Percentiles rank a stretch among this genome's conserved stretches.
Evolutionary conservation across 1,139 yeast species (phyloP).

Genomic region (Casaregolazyma suthepensis): DNA sequence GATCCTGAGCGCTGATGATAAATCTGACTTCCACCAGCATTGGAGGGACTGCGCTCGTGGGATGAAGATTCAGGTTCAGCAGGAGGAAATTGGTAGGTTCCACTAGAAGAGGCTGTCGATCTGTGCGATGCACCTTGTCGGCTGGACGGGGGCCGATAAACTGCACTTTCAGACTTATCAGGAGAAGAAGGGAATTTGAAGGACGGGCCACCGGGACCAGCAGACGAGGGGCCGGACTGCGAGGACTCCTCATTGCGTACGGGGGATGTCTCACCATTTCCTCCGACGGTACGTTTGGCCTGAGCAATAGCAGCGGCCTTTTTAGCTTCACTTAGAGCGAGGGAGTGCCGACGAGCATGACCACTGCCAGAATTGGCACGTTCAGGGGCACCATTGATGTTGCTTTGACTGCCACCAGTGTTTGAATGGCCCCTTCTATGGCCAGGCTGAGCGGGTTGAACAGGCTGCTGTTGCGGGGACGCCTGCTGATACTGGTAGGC

Average conservation of each 20-base stretch:
- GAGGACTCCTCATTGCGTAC: conserved; percentile 3
- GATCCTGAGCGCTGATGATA: conserved; percentile 40
- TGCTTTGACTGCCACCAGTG: conserved; percentile 9
- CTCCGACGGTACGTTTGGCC: conserved; percentile 35
- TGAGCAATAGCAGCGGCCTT: conserved; percentile 93
- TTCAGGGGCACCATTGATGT: conserved; percentile 4
- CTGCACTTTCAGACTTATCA: conserved; percentile 21
- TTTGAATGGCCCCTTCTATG: conserved; percentile 28
- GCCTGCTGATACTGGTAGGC: conserved; percentile 10
- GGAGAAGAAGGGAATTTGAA: conserved; percentile 54
- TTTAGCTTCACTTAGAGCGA: conserved; percentile 92
- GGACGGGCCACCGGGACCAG: conserved; percentile 16
- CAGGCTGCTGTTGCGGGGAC: conserved; percentile 16
- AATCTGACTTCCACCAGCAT: conserved; percentile 13
- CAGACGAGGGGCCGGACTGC: conserved; percentile 14
- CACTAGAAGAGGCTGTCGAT: background rate
- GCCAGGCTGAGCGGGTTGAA: background rate
- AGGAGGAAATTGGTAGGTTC: conserved; percentile 40
- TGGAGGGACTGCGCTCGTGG: conserved; percentile 13
- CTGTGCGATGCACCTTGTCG: background rate
- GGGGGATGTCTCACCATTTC: conserved; percentile 8
- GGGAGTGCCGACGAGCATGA: conserved; percentile 84
- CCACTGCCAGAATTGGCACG: conserved; percentile 38
- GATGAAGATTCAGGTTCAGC: conserved; percentile 21
- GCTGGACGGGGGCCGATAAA: conserved; percentile 8